phyloP scores from a whole-genome alignment of 1,284 basidiomycete species.

The Leccinum cinnamomeum region DNA sequence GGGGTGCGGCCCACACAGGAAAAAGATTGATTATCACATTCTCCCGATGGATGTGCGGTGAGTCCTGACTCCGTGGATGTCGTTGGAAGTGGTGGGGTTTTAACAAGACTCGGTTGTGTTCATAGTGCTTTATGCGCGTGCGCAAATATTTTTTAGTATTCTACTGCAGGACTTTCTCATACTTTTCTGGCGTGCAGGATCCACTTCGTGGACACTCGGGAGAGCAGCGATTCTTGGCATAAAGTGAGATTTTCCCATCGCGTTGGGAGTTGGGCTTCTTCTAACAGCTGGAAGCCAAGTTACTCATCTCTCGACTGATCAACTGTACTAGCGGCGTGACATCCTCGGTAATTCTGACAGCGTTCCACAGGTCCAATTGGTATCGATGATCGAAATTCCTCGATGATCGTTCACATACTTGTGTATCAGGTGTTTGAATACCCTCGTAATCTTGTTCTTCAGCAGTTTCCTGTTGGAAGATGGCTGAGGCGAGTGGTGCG shows the following conservation, averaged over 20 bases:
- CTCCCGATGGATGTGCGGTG: conserved; percentile 72
- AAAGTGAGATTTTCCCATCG: conserved; percentile 38
- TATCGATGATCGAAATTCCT: conserved; percentile 30
- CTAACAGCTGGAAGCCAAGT: conserved; percentile 38
- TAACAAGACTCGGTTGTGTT: not conserved
- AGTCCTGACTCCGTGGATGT: conserved; percentile 49
- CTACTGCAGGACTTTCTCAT: not conserved
- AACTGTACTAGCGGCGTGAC: conserved; percentile 23
- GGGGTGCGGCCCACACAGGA: conserved; percentile 37
- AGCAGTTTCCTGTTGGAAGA: conserved; percentile 72
- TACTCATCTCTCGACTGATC: conserved; percentile 52
- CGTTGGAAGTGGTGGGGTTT: conserved; percentile 1
- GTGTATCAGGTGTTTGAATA: conserved; percentile 60
- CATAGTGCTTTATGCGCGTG: conserved; percentile 57
- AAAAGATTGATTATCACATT: conserved; percentile 56
- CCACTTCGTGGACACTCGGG: conserved; percentile 56
- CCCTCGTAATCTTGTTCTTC: conserved; percentile 70
- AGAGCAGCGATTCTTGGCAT: conserved; percentile 65
- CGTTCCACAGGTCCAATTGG: conserved; percentile 47
- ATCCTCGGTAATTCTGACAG: not conserved
- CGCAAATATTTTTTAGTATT: conserved; percentile 1
- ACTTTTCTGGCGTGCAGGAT: conserved; percentile 33
- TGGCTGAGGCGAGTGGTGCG: conserved; percentile 63
- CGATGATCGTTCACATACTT: not conserved
- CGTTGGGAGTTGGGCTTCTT: conserved; percentile 3